Conservation (phyloP, 495 filamentous ascomycete species). For the Venustampulla echinocandica region DNA sequence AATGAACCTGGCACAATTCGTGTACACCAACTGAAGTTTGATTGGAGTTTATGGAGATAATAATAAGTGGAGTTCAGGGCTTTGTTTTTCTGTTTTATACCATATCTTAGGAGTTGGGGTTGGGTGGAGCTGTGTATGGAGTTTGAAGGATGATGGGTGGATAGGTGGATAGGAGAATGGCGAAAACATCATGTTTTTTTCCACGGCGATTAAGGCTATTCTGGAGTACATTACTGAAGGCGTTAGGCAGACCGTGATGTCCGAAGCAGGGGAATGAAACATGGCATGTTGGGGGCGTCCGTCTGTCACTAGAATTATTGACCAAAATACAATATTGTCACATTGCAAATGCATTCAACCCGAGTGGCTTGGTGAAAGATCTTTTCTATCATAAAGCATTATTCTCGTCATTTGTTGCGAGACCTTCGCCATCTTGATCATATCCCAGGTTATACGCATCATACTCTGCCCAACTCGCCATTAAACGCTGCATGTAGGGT, state of each 20-base stretch:
- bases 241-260: too few relatives aligned
- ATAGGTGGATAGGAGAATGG: background rate
- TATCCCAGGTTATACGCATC: background rate
- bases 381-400: background rate
- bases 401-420: background rate
- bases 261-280: too few relatives aligned
- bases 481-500: background rate
- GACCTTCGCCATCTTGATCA: background rate
- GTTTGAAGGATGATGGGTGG: too few relatives aligned
- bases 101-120: background rate
- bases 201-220: background rate
- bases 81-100: background rate
- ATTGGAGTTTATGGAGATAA: background rate
- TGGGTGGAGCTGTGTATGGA: background rate
- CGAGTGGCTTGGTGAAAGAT: background rate
- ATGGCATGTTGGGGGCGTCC: too few relatives aligned
- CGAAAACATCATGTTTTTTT: background rate
- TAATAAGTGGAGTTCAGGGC: conserved; percentile 1
- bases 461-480: background rate
- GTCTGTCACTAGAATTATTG: too few relatives aligned
- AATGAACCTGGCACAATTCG: conserved; percentile 14
- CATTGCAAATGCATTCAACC: background rate
- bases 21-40: conserved; percentile 7
- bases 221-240: background rate
- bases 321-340: background rate